phyloP scores from a whole-genome alignment of 306 rosid genomes.

The Trifolium dubium region DNA sequence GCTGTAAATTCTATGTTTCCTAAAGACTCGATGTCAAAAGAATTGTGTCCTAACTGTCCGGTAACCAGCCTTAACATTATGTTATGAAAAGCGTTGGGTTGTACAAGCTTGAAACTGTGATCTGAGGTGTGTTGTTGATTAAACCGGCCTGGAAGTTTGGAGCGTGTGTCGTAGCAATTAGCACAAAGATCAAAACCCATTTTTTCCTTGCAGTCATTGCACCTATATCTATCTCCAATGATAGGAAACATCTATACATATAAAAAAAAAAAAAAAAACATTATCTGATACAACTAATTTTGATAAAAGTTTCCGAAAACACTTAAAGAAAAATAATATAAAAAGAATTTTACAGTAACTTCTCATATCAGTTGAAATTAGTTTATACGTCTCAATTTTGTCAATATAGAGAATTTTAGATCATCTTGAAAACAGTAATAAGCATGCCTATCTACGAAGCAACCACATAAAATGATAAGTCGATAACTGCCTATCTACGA shows the following conservation, averaged over 20 bases:
- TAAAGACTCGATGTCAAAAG: slow-evolving; percentile 35
- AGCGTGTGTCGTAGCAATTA: slow-evolving; percentile 60
- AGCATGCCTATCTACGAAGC: too few species aligned
- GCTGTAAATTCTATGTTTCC: slow-evolving; percentile 47
- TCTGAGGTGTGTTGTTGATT: slow-evolving; percentile 95
- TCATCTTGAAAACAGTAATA: too few species aligned
- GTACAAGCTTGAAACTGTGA: slow-evolving; percentile 63
- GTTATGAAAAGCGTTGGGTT: slow-evolving; percentile 19
- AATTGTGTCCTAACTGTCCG: slow-evolving; percentile 43
- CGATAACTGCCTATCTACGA: background rate
- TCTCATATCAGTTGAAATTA: background rate
- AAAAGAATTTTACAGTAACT: background rate
- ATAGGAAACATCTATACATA: slow-evolving; percentile 71
- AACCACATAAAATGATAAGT: background rate
- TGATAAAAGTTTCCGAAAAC: background rate
- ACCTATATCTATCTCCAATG: slow-evolving; percentile 77
- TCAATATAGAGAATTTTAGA: background rate
- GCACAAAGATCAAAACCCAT: slow-evolving; percentile 87
- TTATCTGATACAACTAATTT: slow-evolving; percentile 1
- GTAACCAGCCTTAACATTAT: slow-evolving; percentile 45
- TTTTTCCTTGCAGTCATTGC: slow-evolving; percentile 73
- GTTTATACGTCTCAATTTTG: background rate
- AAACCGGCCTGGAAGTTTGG: slow-evolving; percentile 94
- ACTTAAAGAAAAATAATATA: background rate
- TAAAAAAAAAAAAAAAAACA: slow-evolving; percentile 28